Percentiles rank a stretch among this genome's conserved stretches.
Conservation (phyloP, 352 stramenopile species). For the Elongisporangium prolatum region DNA sequence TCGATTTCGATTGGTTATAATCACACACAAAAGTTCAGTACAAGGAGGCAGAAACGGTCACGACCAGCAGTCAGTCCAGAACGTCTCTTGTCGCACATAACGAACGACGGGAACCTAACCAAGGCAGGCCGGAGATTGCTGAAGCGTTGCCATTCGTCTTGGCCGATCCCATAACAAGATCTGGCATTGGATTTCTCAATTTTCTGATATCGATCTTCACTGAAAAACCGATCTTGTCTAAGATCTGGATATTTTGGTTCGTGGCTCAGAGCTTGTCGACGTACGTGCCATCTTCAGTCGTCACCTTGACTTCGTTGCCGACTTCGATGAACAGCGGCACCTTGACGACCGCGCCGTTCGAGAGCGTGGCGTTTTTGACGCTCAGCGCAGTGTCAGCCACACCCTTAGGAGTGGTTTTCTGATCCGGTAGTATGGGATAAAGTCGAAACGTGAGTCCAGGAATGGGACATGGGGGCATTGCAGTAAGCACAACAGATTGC, state of each 20-base stretch:
- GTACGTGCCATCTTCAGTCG: constrained; percentile 71
- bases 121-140: neutral
- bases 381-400: constrained; percentile 72
- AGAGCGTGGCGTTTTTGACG: constrained; percentile 77
- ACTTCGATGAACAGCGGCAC: constrained; percentile 82
- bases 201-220: neutral
- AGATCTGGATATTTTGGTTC: neutral
- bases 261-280: constrained; percentile 68
- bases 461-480: neutral
- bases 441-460: neutral
- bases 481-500: neutral
- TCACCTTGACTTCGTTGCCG: constrained; percentile 68
- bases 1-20: neutral
- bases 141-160: neutral
- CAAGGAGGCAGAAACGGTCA: neutral
- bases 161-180: neutral
- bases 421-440: neutral
- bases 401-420: constrained; percentile 78
- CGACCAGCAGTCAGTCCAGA: neutral
- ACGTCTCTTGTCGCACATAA: neutral
- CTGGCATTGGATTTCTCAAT: neutral
- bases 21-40: neutral
- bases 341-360: constrained; percentile 77
- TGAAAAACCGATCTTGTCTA: neutral
- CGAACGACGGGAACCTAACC: neutral